These are phyloP conservation scores for Sporothrix phasma DNA, from an alignment of 2,329 filamentous ascomycete genomes.

Conservation along the genomic window DNA sequence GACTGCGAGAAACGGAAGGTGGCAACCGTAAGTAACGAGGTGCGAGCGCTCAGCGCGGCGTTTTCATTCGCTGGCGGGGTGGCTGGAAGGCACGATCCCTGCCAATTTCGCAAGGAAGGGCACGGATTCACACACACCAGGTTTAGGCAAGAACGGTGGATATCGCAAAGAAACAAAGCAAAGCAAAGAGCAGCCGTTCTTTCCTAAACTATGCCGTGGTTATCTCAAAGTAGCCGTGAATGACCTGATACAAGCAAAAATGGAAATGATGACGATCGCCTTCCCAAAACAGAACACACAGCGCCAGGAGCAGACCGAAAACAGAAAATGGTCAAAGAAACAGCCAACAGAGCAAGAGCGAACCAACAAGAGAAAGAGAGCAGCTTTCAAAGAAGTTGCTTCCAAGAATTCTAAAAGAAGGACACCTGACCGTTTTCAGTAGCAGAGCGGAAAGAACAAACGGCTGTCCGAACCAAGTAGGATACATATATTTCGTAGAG, in stretches of 20 bases:
- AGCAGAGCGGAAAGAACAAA: neutral
- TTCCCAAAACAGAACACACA: neutral
- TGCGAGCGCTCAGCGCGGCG: neutral
- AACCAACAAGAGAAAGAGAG: neutral
- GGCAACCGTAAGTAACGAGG: neutral
- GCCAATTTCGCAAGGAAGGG: neutral
- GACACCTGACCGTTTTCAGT: neutral
- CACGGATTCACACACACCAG: neutral
- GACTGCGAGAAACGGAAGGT: neutral
- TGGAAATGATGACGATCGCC: neutral
- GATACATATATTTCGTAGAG: no score
- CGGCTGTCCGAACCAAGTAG: no score
- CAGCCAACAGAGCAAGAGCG: neutral
- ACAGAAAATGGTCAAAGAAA: neutral
- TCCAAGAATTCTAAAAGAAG: no score
- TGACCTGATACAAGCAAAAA: neutral
- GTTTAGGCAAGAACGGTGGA: neutral
- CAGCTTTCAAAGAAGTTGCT: no score
- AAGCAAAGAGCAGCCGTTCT: neutral
- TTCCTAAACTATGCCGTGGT: neutral
- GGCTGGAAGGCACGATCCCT: neutral
- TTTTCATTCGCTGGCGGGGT: neutral
- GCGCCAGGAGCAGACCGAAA: neutral
- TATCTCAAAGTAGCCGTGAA: neutral
- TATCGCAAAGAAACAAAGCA: neutral